Evolutionary conservation across 2,329 filamentous ascomycete genomes (phyloP), one percentile per base, ranked within the genome.

Genomic region (Pezicula carpinea): DNA sequence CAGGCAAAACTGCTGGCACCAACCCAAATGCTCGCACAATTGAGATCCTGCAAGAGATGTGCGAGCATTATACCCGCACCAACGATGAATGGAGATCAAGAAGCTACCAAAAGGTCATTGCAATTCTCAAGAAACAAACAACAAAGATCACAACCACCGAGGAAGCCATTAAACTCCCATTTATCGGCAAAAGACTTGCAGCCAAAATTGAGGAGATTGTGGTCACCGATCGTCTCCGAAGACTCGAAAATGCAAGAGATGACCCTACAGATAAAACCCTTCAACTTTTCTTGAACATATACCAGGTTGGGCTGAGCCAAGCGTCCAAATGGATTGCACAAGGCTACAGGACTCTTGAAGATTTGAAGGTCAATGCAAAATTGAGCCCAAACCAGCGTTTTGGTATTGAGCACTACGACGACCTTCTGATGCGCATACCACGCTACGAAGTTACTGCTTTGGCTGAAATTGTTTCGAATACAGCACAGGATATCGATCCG

Each of bases 161-260:
- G 41, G 77, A 95, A 63, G 92, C 91, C 0, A 68, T 76, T 10
- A 64, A 68, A 2, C 73, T 96, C 1, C 80, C 82, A 1, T 77
- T 75, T 48, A 82, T 96, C 31, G 91, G 91, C 6, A 59, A 72
- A 10, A 77, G 87, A 1, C 70, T 96, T 1, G 90, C 90, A 0
- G 73, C 78, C 21, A 96, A 96, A 64, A 93, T 97, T 53, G 88
- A 93, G 58, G 92, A 96, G 62, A 95, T 96, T 36, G 87, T 82
- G 2, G 73, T 75, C 33, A 96, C 89, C 0, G 78, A 89, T 58
- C 73, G 75, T 21, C 76, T 96, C 1, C 77, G 77, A 35, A 77
- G 85, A 32, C 74, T 96, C 0, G 85, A 95, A 29, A 80, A 83
- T 56, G 80, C 86, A 0, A 76, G 78, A 46, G 66, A 74, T 3